A percentile compares a stretch with the other conserved stretches of the same genome.
Evolutionary conservation across 257 asterid genomes (phyloP).

Genomic region (Capsicum chinense): DNA sequence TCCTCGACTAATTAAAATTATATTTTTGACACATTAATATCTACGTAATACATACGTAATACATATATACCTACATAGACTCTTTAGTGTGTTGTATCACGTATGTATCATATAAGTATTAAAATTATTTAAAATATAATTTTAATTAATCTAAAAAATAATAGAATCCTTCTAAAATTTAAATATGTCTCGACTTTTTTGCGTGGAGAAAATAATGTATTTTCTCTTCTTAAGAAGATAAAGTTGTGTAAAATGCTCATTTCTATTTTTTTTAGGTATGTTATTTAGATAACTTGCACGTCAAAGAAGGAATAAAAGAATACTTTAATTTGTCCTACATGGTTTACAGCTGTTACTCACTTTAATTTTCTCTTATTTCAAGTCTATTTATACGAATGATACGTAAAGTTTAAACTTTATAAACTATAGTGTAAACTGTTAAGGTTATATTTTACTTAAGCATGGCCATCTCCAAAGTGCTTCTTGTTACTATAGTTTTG

Average conservation of each 20-base stretch:
- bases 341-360: slow-evolving; percentile 19
- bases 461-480: neutral
- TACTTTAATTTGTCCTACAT: neutral
- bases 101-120: no score
- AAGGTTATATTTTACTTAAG: neutral
- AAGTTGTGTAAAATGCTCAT: neutral
- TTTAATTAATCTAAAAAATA: no score
- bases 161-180: no score
- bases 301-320: neutral
- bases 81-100: no score
- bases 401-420: no score
- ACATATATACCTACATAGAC: no score
- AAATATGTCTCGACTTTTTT: no score
- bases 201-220: no score
- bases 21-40: no score
- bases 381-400: neutral
- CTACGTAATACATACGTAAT: no score
- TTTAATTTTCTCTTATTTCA: neutral
- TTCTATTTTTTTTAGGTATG: neutral
- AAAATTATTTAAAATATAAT: no score
- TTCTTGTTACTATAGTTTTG: neutral
- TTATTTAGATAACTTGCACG: slow-evolving; percentile 6
- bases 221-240: neutral
- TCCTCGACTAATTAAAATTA: no score
- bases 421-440: neutral